phyloP scores from a whole-genome alignment of 1,139 yeast genomes.

The Kazachstania sp. region DNA sequence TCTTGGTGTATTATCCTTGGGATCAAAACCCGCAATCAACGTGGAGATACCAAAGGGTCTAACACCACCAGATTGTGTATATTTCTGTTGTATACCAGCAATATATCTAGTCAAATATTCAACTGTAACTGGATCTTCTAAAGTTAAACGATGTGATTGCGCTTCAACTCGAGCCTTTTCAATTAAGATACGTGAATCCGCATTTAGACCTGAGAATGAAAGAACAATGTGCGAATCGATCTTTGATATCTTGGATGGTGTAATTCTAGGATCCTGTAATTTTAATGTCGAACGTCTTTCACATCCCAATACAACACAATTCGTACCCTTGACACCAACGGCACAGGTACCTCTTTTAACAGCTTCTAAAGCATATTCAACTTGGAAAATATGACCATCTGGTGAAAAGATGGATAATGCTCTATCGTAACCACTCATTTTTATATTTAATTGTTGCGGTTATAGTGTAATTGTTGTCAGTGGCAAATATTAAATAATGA shows the following conservation, averaged over 20 bases:
- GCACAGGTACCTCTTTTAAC: conserved; percentile 98
- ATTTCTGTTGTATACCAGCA: conserved; percentile 94
- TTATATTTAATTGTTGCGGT: conserved; percentile 2
- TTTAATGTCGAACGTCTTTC: conserved; percentile 93
- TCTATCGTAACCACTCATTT: conserved; percentile 98
- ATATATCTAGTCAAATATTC: conserved; percentile 90
- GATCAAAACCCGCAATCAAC: conserved; percentile 89
- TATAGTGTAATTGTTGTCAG: too few species aligned
- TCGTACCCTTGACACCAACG: conserved; percentile 88
- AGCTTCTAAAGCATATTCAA: conserved; percentile 95
- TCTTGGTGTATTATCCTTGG: conserved; percentile 69
- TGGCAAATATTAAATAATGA: too few species aligned
- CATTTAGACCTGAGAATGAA: conserved; percentile 96
- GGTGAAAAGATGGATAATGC: conserved; percentile 98
- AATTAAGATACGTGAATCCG: conserved; percentile 90
- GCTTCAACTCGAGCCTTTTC: conserved; percentile 97
- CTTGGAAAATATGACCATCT: conserved; percentile 98
- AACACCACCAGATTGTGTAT: conserved; percentile 96
- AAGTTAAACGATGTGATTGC: conserved; percentile 86
- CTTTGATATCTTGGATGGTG: conserved; percentile 89
- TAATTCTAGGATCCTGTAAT: conserved; percentile 91
- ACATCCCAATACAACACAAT: conserved; percentile 87
- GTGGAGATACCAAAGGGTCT: conserved; percentile 97
- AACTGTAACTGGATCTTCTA: conserved; percentile 88
- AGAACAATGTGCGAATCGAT: conserved; percentile 84